Evolutionary conservation across 2,329 filamentous ascomycete genomes (phyloP).

Genomic region (Dactylonectria estremocensis): DNA sequence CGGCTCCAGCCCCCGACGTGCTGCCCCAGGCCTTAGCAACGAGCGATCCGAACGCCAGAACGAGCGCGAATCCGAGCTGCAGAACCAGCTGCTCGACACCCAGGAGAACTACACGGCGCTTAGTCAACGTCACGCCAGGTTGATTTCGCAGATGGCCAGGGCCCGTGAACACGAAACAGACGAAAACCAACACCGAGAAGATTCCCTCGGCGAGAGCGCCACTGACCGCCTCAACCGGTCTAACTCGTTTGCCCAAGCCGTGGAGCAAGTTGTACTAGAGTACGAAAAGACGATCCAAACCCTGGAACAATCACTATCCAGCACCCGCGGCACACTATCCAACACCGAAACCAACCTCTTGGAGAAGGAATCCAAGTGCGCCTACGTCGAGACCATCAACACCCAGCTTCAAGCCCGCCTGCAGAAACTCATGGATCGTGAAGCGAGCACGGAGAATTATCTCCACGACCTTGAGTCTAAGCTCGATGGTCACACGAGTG

Average conservation of each 20-base stretch:
- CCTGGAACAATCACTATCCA: constrained; percentile 91
- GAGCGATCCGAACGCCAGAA: constrained; percentile 85
- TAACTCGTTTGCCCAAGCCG: constrained; percentile 94
- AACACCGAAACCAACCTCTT: constrained; percentile 88
- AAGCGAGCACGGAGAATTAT: constrained; percentile 92
- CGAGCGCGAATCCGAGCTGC: constrained; percentile 89
- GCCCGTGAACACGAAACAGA: constrained; percentile 79
- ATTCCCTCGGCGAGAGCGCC: constrained; percentile 80
- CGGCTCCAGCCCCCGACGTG: constrained; percentile 69
- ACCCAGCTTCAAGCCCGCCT: constrained; percentile 89
- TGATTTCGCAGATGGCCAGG: constrained; percentile 94
- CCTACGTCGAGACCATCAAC: constrained; percentile 93
- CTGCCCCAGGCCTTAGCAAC: constrained; percentile 63
- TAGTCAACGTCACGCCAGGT: constrained; percentile 92
- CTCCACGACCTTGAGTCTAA: constrained; percentile 92
- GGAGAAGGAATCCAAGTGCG: constrained; percentile 94
- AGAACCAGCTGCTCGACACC: constrained; percentile 91
- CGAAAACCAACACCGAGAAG: constrained; percentile 70
- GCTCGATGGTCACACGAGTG: constrained; percentile 90
- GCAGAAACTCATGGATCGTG: constrained; percentile 94
- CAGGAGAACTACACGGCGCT: constrained; percentile 96
- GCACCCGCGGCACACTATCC: constrained; percentile 86
- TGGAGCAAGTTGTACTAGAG: constrained; percentile 95
- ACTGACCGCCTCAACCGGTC: constrained; percentile 93
- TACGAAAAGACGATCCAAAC: constrained; percentile 99